Evolutionary conservation across 139 green algal genomes (phyloP).

Genomic region (Coccomyxa sp.): DNA sequence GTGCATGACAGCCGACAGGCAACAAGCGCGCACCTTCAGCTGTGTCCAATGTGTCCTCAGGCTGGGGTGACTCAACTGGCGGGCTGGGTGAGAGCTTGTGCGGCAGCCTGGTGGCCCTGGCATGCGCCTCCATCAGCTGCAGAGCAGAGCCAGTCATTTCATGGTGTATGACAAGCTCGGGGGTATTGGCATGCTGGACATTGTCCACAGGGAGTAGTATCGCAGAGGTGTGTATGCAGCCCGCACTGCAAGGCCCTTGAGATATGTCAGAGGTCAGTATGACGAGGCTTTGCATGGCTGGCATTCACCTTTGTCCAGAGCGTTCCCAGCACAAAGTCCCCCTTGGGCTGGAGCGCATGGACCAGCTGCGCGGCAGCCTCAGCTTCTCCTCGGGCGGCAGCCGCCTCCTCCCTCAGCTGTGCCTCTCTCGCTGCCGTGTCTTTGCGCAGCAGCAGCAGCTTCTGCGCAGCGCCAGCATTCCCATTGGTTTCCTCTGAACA

Average conservation of each 20-base stretch:
- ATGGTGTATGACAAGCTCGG: no score
- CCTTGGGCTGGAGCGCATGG: background rate
- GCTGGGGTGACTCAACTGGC: no score
- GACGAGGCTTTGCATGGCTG: no score
- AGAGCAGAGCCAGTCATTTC: background rate
- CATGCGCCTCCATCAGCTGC: background rate
- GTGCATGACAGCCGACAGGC: background rate
- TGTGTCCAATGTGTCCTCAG: no score
- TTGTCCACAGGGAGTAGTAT: no score
- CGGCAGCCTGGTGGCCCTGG: background rate
- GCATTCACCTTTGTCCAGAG: background rate
- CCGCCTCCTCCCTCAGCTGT: background rate
- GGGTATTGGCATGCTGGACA: background rate
- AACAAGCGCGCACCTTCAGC: background rate
- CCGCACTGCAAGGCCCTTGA: no score
- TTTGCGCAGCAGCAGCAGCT: background rate
- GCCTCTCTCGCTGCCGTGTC: background rate
- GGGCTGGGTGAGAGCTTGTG: no score
- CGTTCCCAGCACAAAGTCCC: background rate
- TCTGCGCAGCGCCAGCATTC: no score
- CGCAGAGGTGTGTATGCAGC: no score
- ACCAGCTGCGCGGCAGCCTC: constrained; percentile 4
- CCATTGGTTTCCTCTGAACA: no score
- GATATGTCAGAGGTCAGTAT: no score
- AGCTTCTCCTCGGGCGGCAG: background rate